Base-by-base conservation (phyloP, 2,329 filamentous ascomycete species). In the Lachnum nothofagi region DNA sequence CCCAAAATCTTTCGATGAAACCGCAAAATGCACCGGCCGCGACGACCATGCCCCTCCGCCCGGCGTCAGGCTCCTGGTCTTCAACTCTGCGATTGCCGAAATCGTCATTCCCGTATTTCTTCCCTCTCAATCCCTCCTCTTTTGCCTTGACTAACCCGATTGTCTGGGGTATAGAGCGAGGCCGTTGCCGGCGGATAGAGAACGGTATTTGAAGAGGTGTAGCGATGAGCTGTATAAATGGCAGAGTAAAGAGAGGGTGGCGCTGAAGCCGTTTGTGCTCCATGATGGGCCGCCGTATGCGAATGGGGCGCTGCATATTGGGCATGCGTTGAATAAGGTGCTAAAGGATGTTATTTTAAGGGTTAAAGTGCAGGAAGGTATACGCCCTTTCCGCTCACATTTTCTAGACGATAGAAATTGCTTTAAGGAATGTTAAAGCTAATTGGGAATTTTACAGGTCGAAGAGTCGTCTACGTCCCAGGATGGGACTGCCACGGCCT, bases 401-500 rank as follows among this genome's bases (percentile, higher is more conserved):
- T n/a, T n/a, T n/a, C n/a, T n/a, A n/a, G n/a, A 9, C 22, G 20
- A 6, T 34, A 4, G 14, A 29, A 39, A n/a, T 16, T 39, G 20
- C 17, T n/a, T 14, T 9, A n/a, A 3, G 25, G 19, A n/a, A 5
- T 17, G 6, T 8, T 7, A 19, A 25, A 22, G 8, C 5, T 3
- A 34, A 33, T 14, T 40, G 14, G 16, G 19, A 19, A 7, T 19
- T 42, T 25, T 53, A 22, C 25, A 69, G 61, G 88, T 16, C 83
- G 79, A 58, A 77, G 80, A 54, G 83, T 97, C 27, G 76, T 82
- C 33, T 98, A 94, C 63, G 76, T 90, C 14, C 93, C 93, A 2
- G 91, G 93, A 39, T 98, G 93, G 93, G 94, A 98, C 66, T 98
- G 93, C 58, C 93, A 98, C 72, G 93, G 93, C 0, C 77, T 98